Base-by-base conservation (phyloP, 2,329 filamentous ascomycete species). In the Fonsecaea multimorphosa region DNA sequence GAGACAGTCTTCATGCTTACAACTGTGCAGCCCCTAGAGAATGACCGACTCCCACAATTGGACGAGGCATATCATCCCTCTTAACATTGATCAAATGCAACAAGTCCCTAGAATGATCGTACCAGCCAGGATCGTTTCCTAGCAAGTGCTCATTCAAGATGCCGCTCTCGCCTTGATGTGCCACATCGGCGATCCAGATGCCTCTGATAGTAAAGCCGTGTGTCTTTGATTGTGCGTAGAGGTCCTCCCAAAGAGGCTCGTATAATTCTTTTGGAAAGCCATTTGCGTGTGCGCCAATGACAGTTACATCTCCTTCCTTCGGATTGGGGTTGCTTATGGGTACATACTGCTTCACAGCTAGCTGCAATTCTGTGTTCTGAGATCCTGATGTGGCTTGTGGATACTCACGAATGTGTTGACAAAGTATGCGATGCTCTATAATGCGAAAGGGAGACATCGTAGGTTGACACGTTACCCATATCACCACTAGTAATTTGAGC, bases 1-100 rank as follows among this genome's bases (percentile, higher is more conserved):
- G n/a, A n/a, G n/a, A n/a, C n/a, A n/a, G n/a, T n/a, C n/a, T n/a
- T n/a, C n/a, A n/a, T n/a, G n/a, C n/a, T n/a, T n/a, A n/a, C n/a
- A n/a, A n/a, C n/a, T n/a, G n/a, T n/a, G n/a, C n/a, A n/a, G n/a
- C 91, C 70, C 93, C 93, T 80, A 93, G 91, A 69, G 91, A 94
- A 78, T 97, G 93, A 12, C 91, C 92, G n/a, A 96, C 77, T 64
- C 90, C 92, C 69, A 96, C 79, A n/a, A 96, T 80, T 0, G 93
- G 93, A 22, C 68, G 73, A 1, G 75, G 74, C 74, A 78, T 77
- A 16, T 75, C 63, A n/a, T 72, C 66, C 27, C 74, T 69, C 54
- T 76, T 76, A 8, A 73, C 63, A 44, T 76, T 75, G 69, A 76
- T 72, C 70, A 78, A 65, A 73, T 92, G 86, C 22, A 93, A 82